Percentiles rank a stretch among this genome's conserved stretches.
These are phyloP conservation scores for Nakazawaea ernobii DNA, from an alignment of 805 yeast genomes.

Conservation along the genomic window DNA sequence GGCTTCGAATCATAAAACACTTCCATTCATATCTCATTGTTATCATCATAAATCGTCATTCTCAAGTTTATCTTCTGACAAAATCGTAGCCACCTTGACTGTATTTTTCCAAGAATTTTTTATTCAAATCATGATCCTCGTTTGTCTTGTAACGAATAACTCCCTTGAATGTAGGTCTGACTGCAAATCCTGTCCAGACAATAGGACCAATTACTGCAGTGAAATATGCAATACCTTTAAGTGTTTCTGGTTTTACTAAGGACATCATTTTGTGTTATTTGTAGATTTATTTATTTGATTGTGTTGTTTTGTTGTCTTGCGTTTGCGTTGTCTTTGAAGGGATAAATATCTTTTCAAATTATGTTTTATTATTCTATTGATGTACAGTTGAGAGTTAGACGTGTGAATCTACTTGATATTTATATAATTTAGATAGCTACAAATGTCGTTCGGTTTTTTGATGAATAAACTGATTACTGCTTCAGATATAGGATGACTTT, in stretches of 20 bases:
- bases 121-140: conserved; percentile 9
- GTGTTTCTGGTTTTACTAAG: conserved; percentile 7
- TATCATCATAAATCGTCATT: too few relatives aligned
- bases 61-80: not conserved
- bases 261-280: conserved; percentile 8
- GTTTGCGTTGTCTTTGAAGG: not conserved
- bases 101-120: conserved; percentile 9
- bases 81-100: conserved; percentile 8
- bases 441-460: too few relatives aligned
- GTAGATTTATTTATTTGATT: not conserved
- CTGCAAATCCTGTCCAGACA: conserved; percentile 9
- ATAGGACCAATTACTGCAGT: conserved; percentile 12
- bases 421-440: too few relatives aligned
- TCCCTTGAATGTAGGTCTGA: conserved; percentile 11
- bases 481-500: too few relatives aligned
- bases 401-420: too few relatives aligned
- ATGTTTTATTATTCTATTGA: too few relatives aligned
- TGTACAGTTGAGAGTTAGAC: too few relatives aligned
- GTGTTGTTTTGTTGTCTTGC: not conserved
- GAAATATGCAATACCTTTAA: conserved; percentile 11
- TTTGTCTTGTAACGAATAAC: conserved; percentile 11
- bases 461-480: too few relatives aligned
- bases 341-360: too few relatives aligned
- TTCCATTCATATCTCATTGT: too few relatives aligned
- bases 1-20: too few relatives aligned